Evolutionary conservation across 2,329 filamentous ascomycete species (phyloP).

Genomic region (Cladophialophora psammophila): DNA sequence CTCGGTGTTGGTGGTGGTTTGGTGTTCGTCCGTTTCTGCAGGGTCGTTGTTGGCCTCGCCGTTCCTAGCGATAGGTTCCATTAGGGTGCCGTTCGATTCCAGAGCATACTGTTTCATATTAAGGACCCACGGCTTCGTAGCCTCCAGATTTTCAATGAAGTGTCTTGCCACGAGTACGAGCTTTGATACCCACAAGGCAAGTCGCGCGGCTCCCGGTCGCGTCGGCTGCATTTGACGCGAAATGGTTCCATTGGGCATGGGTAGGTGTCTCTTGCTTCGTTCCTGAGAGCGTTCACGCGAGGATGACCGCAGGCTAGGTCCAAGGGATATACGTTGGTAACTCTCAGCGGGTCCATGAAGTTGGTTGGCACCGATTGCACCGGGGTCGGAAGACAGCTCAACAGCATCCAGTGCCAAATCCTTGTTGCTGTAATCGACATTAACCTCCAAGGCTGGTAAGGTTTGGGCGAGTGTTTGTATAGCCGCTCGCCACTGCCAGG

Average conservation of each 20-base stretch:
- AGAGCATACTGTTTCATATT: conserved; percentile 24
- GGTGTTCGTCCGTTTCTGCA: conserved; percentile 5
- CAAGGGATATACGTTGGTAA: conserved; percentile 26
- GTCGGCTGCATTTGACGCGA: conserved; percentile 14
- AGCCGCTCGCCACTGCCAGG: conserved; percentile 55
- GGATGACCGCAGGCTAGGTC: conserved; percentile 11
- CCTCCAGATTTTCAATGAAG: conserved; percentile 76
- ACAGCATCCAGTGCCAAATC: conserved; percentile 29
- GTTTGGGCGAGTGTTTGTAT: conserved; percentile 50
- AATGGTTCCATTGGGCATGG: conserved; percentile 23
- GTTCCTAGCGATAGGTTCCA: not conserved
- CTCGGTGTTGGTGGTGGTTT: not conserved
- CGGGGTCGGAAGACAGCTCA: conserved; percentile 27
- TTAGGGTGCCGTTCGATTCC: not conserved
- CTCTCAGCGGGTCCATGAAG: not conserved
- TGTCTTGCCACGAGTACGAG: conserved; percentile 81
- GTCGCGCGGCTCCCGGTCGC: conserved; percentile 72
- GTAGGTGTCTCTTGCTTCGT: conserved; percentile 23
- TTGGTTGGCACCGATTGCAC: not conserved
- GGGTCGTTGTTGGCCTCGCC: not conserved
- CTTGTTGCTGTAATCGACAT: conserved; percentile 19
- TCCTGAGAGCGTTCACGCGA: conserved; percentile 32
- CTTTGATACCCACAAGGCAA: conserved; percentile 83
- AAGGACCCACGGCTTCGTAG: conserved; percentile 42
- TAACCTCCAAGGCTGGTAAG: conserved; percentile 25